A percentile compares a stretch with the other conserved stretches of the same genome.
These are phyloP conservation scores for Prunus dulcis DNA, from an alignment of 306 rosid genomes.

Conservation along the genomic window DNA sequence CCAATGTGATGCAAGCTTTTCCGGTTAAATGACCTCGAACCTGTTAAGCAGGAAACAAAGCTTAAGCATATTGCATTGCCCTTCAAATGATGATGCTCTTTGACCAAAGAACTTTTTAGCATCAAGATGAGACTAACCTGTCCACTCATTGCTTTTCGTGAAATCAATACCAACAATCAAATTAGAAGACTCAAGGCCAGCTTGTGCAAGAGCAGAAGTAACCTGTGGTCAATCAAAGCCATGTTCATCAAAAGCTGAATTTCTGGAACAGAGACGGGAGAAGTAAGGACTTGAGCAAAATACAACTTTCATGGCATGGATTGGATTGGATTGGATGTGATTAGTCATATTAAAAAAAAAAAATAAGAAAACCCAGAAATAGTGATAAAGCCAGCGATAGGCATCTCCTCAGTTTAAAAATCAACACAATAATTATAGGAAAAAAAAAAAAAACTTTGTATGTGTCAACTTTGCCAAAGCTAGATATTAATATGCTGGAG, in stretches of 20 bases:
- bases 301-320: too few species aligned
- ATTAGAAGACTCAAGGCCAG: slow-evolving; percentile 92
- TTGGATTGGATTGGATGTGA: too few species aligned
- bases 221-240: slow-evolving; percentile 45
- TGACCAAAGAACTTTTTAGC: slow-evolving; percentile 11
- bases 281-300: too few species aligned
- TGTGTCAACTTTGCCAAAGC: slow-evolving; percentile 14
- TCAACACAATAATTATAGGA: neutral
- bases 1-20: slow-evolving; percentile 83
- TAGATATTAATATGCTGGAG: neutral
- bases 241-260: too few species aligned
- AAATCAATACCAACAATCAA: slow-evolving; percentile 91
- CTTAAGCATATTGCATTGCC: slow-evolving; percentile 9
- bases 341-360: too few species aligned
- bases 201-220: slow-evolving; percentile 69
- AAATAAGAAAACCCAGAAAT: neutral
- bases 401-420: neutral
- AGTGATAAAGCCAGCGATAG: neutral
- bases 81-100: neutral
- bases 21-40: slow-evolving; percentile 75
- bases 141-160: slow-evolving; percentile 96
- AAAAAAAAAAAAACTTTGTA: neutral
- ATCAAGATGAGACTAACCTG: slow-evolving; percentile 52
- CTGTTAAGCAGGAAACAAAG: slow-evolving; percentile 26
- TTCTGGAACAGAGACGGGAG: too few species aligned